These are phyloP conservation scores for Epichloe coenophiala DNA, from an alignment of 2,329 filamentous ascomycete species.

Conservation along the genomic window DNA sequence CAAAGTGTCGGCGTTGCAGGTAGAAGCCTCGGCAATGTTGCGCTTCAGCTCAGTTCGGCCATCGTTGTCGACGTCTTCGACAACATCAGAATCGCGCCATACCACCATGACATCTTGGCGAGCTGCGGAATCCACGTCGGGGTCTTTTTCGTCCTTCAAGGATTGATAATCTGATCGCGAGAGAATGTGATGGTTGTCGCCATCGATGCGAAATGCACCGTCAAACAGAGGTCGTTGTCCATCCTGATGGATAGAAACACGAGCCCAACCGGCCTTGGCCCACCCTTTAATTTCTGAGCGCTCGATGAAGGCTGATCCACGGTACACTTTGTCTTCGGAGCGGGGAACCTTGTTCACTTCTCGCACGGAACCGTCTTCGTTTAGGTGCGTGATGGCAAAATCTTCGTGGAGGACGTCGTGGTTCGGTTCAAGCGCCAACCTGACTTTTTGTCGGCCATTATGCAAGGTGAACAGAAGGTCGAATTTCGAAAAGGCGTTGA, in stretches of 20 bases:
- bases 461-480: conserved; percentile 71
- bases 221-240: conserved; percentile 73
- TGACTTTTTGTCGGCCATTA: conserved; percentile 52
- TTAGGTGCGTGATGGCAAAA: conserved; percentile 60
- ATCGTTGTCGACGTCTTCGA: conserved; percentile 17
- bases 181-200: conserved; percentile 79
- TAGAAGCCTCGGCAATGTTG: conserved; percentile 27
- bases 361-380: conserved; percentile 53
- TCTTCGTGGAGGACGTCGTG: conserved; percentile 73
- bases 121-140: conserved; percentile 39
- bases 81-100: conserved; percentile 82
- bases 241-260: conserved; percentile 65
- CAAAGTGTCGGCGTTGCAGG: conserved; percentile 64
- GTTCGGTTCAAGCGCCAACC: conserved; percentile 76
- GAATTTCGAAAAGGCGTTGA: conserved; percentile 72
- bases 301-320: conserved; percentile 62
- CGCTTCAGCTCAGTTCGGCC: conserved; percentile 52
- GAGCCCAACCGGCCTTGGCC: conserved; percentile 75
- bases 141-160: conserved; percentile 60
- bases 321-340: conserved; percentile 67
- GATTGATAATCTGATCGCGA: conserved; percentile 59
- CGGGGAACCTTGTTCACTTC: conserved; percentile 58
- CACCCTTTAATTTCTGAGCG: conserved; percentile 48
- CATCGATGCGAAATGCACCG: conserved; percentile 69
- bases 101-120: conserved; percentile 72